Evolutionary conservation across 768 basidiomycete species (phyloP), one percentile per base, ranked within the genome.

Genomic region (Lactifluus echinatus): DNA sequence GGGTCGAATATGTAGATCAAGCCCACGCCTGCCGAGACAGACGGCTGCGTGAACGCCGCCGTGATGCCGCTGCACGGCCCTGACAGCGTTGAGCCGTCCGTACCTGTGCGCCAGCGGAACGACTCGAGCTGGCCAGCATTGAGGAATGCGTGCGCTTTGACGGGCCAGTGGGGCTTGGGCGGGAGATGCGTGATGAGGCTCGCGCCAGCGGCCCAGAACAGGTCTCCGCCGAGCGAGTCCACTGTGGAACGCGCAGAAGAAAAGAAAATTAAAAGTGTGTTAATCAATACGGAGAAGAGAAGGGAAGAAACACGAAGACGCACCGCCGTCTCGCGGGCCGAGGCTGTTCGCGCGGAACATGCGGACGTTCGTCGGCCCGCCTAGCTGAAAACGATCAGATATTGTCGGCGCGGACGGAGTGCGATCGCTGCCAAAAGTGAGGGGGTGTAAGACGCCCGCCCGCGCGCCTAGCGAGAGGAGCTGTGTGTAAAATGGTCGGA

Each of bases 361-460:
- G 5, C 96, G 76, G 0, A 98, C 76, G 52, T 83, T 90, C 7
- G 85, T 80, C 0, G 96, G 93, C 0, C 96, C 96, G 24, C 96
- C 96, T 0, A 97, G 78, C 62, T 95, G 93, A 69, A 93, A 93
- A 5, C 93, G 82, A 71, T 99, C 96, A 1, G 83, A 77, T 64
- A 90, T 87, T 23, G 83, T 77, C 7, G 79, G 76, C 12, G 74
- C 70, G 11, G 74, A 71, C 11, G 73, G 72, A 28, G 29, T 28
- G 14, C 42, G 15, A 2, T 43, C 52, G 8, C 39, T 33, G 12
- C 37, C 12, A n/a, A n/a, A n/a, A n/a, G n/a, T n/a, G 7, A 95
- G 68, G 46, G 84, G 80, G 66, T 81, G 81, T 11, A 98, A 71
- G 24, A 89, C 56, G 2, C 94, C 94, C 0, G 82, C 74, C 8